A percentile compares a stretch with the other conserved stretches of the same genome.
These are phyloP conservation scores for Rhizopus stolonifer DNA, from an alignment of 371 early-diverging fungal genomes.

Conservation along the genomic window DNA sequence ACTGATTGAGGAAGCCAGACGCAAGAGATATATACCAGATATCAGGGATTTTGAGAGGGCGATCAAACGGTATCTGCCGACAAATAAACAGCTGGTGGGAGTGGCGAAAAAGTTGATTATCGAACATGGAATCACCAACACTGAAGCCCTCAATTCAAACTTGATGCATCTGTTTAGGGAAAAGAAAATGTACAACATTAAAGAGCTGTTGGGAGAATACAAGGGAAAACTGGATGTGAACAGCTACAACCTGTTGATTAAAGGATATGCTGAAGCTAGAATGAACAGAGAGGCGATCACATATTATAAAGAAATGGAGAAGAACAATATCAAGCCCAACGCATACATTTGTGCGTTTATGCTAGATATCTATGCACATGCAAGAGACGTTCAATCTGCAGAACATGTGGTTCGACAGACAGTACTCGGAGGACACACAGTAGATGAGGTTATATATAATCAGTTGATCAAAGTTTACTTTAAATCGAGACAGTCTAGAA, in stretches of 20 bases:
- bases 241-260: slow-evolving; percentile 38
- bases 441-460: slow-evolving; percentile 36
- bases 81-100: slow-evolving; percentile 22
- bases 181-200: slow-evolving; percentile 20
- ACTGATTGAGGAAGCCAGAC: slow-evolving; percentile 28
- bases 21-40: slow-evolving; percentile 24
- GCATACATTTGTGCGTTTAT: slow-evolving; percentile 27
- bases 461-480: slow-evolving; percentile 48
- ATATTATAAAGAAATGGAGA: slow-evolving; percentile 37
- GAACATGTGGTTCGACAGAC: slow-evolving; percentile 32
- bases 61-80: slow-evolving; percentile 39
- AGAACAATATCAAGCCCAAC: slow-evolving; percentile 26
- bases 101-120: slow-evolving; percentile 26
- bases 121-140: slow-evolving; percentile 22
- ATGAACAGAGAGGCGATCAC: slow-evolving; percentile 23
- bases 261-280: slow-evolving; percentile 30
- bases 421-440: slow-evolving; percentile 24
- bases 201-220: slow-evolving; percentile 23
- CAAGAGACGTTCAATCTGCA: slow-evolving; percentile 26
- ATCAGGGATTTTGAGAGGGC: slow-evolving; percentile 40
- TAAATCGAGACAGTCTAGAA: slow-evolving; percentile 22
- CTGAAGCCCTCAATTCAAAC: slow-evolving; percentile 31
- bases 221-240: slow-evolving; percentile 26
- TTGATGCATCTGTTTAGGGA: slow-evolving; percentile 30
- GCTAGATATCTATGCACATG: slow-evolving; percentile 34